Evolutionary conservation across 192 early-diverging fungal species (phyloP).

Genomic region (Lunasporangiospora selenospora): DNA sequence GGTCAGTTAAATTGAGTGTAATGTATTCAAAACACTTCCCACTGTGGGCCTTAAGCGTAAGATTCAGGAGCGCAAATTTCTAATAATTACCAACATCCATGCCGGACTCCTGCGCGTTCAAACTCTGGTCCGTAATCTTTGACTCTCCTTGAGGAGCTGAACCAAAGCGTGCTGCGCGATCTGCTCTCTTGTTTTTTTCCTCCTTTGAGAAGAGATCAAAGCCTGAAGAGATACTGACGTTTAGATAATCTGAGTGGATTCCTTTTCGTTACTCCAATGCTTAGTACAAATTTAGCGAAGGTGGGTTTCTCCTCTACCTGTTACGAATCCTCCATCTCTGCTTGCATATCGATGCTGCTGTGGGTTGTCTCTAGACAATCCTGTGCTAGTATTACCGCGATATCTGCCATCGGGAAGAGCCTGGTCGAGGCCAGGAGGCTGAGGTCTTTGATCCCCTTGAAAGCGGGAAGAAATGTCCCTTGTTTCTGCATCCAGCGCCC

Average conservation of each 20-base stretch:
- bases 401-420: constrained; percentile 13
- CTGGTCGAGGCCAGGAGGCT: constrained; percentile 32
- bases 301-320: constrained; percentile 12
- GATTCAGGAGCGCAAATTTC: too few species aligned
- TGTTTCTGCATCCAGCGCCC: constrained; percentile 25
- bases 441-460: constrained; percentile 21
- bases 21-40: too few species aligned
- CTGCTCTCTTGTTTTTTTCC: constrained; percentile 32
- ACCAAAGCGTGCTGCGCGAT: constrained; percentile 34
- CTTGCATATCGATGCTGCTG: constrained; percentile 24
- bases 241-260: neutral
- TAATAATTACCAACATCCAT: constrained; percentile 37
- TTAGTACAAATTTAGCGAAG: neutral
- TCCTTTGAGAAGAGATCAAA: constrained; percentile 42
- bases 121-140: constrained; percentile 2
- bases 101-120: constrained; percentile 20
- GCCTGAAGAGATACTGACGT: too few species aligned
- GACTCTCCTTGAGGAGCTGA: neutral
- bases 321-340: constrained; percentile 35
- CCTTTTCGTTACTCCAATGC: neutral
- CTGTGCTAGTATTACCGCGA: too few species aligned
- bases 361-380: neutral
- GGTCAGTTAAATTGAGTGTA: too few species aligned
- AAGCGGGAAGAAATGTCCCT: constrained; percentile 35
- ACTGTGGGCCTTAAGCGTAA: too few species aligned